A percentile compares a stretch with the other conserved stretches of the same genome.
phyloP scores from a whole-genome alignment of 129 eudicot genomes.

The Mikania micrantha region DNA sequence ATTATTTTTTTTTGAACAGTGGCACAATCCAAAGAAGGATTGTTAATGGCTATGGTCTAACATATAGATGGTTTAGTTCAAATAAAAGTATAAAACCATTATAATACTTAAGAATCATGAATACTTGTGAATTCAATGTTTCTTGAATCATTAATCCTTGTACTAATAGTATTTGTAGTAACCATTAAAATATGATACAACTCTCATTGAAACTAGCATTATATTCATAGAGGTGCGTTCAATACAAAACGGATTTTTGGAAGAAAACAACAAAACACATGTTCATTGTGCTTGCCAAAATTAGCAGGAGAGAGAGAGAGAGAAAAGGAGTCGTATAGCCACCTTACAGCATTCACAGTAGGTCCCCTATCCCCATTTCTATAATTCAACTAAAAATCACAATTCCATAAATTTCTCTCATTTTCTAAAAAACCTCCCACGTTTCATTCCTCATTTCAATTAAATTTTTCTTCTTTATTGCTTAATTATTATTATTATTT shows the following conservation, averaged over 20 bases:
- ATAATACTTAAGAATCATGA: background rate
- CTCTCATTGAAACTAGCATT: background rate
- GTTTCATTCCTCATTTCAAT: too few relatives aligned
- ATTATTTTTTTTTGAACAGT: too few relatives aligned
- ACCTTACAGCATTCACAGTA: too few relatives aligned
- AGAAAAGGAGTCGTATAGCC: background rate
- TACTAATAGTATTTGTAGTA: too few relatives aligned
- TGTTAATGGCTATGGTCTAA: background rate
- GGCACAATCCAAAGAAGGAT: too few relatives aligned
- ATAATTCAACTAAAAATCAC: too few relatives aligned
- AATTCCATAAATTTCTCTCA: too few relatives aligned
- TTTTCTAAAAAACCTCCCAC: too few relatives aligned
- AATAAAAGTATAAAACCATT: background rate
- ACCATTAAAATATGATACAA: background rate
- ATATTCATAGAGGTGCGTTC: background rate
- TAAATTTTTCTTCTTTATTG: too few relatives aligned
- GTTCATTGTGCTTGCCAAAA: background rate
- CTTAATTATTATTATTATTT: too few relatives aligned
- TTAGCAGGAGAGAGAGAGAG: background rate
- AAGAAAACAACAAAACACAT: background rate
- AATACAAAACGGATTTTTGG: background rate
- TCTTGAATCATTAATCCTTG: too few relatives aligned
- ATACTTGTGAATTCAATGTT: background rate
- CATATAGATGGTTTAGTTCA: background rate
- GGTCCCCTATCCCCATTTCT: too few relatives aligned